A percentile compares a stretch with the other conserved stretches of the same genome.
These are phyloP conservation scores for Grammothele lineata DNA, from an alignment of 768 basidiomycete genomes.

Conservation along the genomic window DNA sequence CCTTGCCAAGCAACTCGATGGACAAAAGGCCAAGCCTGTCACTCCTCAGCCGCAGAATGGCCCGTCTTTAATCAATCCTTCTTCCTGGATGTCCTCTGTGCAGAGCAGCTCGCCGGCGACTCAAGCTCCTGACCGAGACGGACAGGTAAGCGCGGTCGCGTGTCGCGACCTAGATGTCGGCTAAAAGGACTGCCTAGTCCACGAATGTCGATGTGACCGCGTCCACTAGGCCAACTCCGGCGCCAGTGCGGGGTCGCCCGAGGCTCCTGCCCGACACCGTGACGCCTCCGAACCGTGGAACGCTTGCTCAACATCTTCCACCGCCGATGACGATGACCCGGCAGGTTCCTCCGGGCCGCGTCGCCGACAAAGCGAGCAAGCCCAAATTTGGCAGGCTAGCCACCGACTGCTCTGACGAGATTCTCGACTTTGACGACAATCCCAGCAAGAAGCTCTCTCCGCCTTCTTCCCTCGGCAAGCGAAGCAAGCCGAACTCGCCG, in stretches of 20 bases:
- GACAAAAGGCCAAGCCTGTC: constrained; percentile 13
- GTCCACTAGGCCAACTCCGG: too few species aligned
- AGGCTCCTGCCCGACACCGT: too few species aligned
- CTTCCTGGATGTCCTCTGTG: constrained; percentile 24
- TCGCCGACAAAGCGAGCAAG: constrained; percentile 8
- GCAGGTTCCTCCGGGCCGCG: too few species aligned
- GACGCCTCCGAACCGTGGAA: too few species aligned
- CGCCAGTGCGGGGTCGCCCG: too few species aligned
- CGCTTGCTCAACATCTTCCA: too few species aligned
- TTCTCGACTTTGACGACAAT: constrained; percentile 20
- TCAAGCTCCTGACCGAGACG: constrained; percentile 20
- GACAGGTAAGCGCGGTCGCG: constrained; percentile 15
- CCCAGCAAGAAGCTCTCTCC: not conserved
- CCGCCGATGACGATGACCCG: too few species aligned
- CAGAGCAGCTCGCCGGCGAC: constrained; percentile 23
- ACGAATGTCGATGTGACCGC: constrained; percentile 24
- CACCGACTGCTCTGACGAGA: constrained; percentile 24
- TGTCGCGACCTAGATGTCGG: too few species aligned
- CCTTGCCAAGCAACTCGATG: constrained; percentile 27
- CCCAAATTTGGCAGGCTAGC: constrained; percentile 20
- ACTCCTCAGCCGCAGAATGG: too few species aligned
- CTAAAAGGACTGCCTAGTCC: too few species aligned
- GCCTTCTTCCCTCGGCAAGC: constrained; percentile 12
- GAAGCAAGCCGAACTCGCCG: constrained; percentile 5
- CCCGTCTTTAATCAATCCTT: constrained; percentile 29